Evolutionary conservation across 345 rosid species (phyloP).

Genomic region (Conringia planisiliqua): DNA sequence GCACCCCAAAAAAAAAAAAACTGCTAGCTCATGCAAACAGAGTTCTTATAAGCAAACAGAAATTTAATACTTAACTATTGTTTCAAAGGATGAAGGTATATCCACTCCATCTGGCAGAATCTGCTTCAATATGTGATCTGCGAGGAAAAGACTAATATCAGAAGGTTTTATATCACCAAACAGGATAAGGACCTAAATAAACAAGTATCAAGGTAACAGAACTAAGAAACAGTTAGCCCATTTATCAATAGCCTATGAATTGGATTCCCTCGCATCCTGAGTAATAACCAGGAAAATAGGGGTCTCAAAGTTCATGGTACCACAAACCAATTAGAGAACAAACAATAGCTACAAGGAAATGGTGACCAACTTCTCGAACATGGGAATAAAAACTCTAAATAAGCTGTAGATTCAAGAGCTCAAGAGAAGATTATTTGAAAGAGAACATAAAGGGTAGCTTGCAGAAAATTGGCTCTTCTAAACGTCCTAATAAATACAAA

Average conservation of each 20-base stretch:
- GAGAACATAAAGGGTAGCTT: background rate
- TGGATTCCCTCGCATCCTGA: background rate
- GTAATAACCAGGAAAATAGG: background rate
- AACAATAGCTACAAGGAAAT: background rate
- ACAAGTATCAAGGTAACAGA: background rate
- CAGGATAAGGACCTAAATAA: background rate
- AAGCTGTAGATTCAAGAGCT: background rate
- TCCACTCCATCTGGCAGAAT: slow-evolving; percentile 85
- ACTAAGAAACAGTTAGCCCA: background rate
- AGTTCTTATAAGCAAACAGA: background rate
- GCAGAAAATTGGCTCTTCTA: background rate
- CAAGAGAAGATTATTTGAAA: background rate
- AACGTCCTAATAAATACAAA: background rate
- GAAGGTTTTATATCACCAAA: slow-evolving; percentile 11
- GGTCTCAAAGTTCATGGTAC: background rate
- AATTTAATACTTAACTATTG: slow-evolving; percentile 70
- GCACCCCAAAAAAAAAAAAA: background rate
- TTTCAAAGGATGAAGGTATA: slow-evolving; percentile 93
- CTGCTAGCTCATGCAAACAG: background rate
- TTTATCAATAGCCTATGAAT: background rate
- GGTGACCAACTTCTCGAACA: background rate
- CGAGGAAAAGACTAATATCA: slow-evolving; percentile 8
- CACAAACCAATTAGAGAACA: background rate
- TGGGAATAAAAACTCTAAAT: background rate
- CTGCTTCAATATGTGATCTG: slow-evolving; percentile 88